Evolutionary conservation across 2,329 filamentous ascomycete genomes (phyloP).

Genomic region (Lasiodiplodia citricola): DNA sequence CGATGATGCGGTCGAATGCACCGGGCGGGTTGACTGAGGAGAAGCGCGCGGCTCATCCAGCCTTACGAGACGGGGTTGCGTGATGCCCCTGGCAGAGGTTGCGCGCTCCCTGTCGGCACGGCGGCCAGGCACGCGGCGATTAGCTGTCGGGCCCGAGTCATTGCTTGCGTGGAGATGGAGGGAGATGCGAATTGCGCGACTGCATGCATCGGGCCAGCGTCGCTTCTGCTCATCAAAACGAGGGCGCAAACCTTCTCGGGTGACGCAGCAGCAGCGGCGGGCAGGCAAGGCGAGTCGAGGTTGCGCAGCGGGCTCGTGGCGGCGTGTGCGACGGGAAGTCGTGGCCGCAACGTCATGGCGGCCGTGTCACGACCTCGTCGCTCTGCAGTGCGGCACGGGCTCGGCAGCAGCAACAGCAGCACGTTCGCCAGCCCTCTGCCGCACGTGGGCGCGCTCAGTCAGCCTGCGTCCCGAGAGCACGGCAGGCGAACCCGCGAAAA

Average conservation of each 20-base stretch:
- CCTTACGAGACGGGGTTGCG: background rate
- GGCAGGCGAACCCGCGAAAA: conserved; percentile 19
- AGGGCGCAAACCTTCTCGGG: conserved; percentile 20
- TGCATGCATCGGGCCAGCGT: conserved; percentile 12
- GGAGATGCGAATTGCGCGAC: background rate
- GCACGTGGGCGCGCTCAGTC: conserved; percentile 24
- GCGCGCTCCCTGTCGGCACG: conserved; percentile 14
- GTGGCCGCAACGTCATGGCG: conserved; percentile 9
- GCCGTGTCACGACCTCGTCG: background rate
- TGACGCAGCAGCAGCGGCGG: conserved; percentile 7
- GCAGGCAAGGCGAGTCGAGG: background rate
- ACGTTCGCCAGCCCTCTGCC: conserved; percentile 4
- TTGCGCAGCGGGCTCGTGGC: background rate
- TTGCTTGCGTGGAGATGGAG: background rate
- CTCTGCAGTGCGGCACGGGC: background rate
- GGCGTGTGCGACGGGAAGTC: conserved; percentile 9
- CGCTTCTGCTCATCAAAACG: conserved; percentile 23
- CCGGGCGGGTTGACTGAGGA: background rate
- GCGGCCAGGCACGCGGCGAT: background rate
- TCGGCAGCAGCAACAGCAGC: conserved; percentile 4
- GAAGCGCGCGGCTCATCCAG: conserved; percentile 21
- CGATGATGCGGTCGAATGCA: conserved; percentile 11
- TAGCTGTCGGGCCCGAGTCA: background rate
- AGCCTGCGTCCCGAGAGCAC: conserved; percentile 18
- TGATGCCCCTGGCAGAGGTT: background rate